These are phyloP conservation scores for Oryza glaberrima DNA, from an alignment of 176 grass and related monocot genomes.

Conservation along the genomic window DNA sequence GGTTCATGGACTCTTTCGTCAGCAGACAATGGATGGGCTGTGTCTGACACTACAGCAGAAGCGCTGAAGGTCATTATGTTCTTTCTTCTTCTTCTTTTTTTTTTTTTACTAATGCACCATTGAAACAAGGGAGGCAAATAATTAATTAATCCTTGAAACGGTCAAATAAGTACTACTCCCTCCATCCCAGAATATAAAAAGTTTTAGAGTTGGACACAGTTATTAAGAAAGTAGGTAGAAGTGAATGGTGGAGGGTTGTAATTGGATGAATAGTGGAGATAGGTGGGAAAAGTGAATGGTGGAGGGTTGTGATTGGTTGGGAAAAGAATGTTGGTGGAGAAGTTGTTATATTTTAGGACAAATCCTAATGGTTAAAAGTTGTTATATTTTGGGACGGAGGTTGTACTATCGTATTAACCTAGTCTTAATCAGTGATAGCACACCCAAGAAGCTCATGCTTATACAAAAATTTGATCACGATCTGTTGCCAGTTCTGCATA, in stretches of 20 bases:
- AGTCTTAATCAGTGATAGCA: neutral
- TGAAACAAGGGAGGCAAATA: neutral
- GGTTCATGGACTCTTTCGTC: constrained; percentile 69
- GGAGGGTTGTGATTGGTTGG: no score
- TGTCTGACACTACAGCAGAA: constrained; percentile 64
- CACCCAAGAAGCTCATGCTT: neutral
- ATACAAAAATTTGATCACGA: neutral
- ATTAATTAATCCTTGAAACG: neutral
- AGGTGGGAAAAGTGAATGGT: no score
- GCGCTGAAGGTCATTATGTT: constrained; percentile 49
- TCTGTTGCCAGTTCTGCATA: neutral
- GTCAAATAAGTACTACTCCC: no score
- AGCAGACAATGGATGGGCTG: constrained; percentile 62
- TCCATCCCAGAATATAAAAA: no score
- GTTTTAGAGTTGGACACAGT: no score
- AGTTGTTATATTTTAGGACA: no score
- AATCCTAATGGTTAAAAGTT: no score
- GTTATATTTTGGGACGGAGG: no score
- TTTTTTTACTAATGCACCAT: neutral
- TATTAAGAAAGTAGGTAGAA: no score
- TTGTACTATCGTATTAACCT: neutral
- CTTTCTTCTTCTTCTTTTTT: neutral
- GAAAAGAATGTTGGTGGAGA: no score
- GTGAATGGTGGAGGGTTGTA: no score
- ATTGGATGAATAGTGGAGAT: no score